Conservation (phyloP, 2,329 filamentous ascomycete species). For the Xylariaceae sp. region DNA sequence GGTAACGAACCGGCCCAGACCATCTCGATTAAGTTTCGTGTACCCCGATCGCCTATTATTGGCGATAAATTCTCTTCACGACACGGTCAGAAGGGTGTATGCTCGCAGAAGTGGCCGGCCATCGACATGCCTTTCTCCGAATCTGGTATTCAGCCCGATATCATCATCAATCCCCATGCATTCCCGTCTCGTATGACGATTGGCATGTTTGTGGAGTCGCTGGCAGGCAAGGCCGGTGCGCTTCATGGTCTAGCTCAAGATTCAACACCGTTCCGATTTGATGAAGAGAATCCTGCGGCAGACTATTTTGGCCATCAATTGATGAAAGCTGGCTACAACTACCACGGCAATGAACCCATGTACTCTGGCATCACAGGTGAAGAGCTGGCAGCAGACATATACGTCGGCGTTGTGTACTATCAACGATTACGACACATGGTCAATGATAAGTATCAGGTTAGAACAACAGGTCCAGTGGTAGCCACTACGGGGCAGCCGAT, state of each 20-base stretch:
- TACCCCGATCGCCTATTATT: slow-evolving; percentile 86
- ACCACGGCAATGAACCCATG: slow-evolving; percentile 97
- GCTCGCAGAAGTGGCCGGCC: slow-evolving; percentile 90
- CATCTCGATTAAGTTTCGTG: slow-evolving; percentile 86
- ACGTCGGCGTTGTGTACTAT: slow-evolving; percentile 96
- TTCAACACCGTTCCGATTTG: slow-evolving; percentile 90
- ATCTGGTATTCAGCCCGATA: slow-evolving; percentile 90
- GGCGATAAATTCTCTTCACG: slow-evolving; percentile 99
- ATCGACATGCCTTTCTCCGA: slow-evolving; percentile 96
- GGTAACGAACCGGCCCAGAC: slow-evolving; percentile 81
- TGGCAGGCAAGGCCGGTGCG: slow-evolving; percentile 91
- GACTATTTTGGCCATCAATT: slow-evolving; percentile 97
- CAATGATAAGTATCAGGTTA: slow-evolving; percentile 98
- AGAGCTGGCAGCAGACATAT: slow-evolving; percentile 92
- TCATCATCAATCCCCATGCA: slow-evolving; percentile 99
- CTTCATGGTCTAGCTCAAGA: slow-evolving; percentile 96
- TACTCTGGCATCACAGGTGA: slow-evolving; percentile 96
- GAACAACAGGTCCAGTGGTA: slow-evolving; percentile 90
- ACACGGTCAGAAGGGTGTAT: slow-evolving; percentile 97
- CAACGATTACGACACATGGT: slow-evolving; percentile 98
- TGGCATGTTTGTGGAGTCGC: slow-evolving; percentile 96
- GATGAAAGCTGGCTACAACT: slow-evolving; percentile 93
- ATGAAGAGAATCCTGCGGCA: slow-evolving; percentile 83
- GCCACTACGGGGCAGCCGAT: slow-evolving; percentile 91
- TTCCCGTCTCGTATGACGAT: slow-evolving; percentile 99